Base-by-base conservation (phyloP, 2,329 filamentous ascomycete species). In the Colletotrichum eleusines region DNA sequence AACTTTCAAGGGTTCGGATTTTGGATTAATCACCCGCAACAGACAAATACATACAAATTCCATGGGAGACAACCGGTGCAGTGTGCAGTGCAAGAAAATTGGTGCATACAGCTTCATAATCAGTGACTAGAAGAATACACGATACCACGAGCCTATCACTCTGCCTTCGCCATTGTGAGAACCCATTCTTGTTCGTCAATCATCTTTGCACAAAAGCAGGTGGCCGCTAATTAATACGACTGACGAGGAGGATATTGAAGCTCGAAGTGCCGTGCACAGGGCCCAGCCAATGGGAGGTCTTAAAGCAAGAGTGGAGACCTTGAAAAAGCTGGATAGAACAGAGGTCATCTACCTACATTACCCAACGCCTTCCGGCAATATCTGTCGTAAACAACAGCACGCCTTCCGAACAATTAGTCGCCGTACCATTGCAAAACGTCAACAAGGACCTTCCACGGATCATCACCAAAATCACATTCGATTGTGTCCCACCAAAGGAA, bases 301-400 rank as follows among this genome's bases (percentile, higher is more conserved):
- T 12, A 4, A 33, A 11, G 42, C 20, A 44, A 64, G 38, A 64
- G 62, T 64, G 62, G 62, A 11, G 20, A 55, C 50, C 35, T n/a
- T 12, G 28, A 38, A 64, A 64, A 64, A 64, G 62, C 62, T 64
- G 51, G 51, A 64, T 28, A 33, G 33, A 23, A 53, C 38, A 55
- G 14, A 35, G 35, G 42, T 23, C 42, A 42, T 33, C 33, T 14
- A 35, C 14, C 33, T 14, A 35, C 14, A 51, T 40, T 16, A 33
- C 31, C 20, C 18, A 28, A 35, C 23, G 50, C 14, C 28, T 63
- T 33, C 18, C 16, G 9, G 12, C 8, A 26, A 11, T 28, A 28
- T 55, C 26, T 28, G 33, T 46, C 28, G 26, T 40, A 46, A 46
- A 26, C 51, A 44, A 14, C 50, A 55, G 42, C 35, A 28, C 26